phyloP scores from a whole-genome alignment of 106 monocot genomes.

The Vanilla planifolia region DNA sequence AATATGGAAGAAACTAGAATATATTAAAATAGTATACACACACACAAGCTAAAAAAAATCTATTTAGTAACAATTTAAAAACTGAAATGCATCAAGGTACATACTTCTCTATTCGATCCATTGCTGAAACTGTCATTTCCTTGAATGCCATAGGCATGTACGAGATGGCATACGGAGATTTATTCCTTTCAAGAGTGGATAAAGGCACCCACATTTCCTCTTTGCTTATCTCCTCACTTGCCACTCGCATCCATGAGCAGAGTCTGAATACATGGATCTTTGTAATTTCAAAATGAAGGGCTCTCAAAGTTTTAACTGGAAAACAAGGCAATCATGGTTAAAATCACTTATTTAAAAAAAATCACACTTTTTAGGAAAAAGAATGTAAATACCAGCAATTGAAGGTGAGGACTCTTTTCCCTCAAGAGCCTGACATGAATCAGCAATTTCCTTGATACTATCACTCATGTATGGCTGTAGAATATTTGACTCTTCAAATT shows the following conservation, averaged over 20 bases:
- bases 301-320: constrained; percentile 55
- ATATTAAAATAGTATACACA: too few relatives aligned
- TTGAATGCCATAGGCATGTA: constrained; percentile 72
- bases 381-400: constrained; percentile 52
- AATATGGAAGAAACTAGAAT: too few relatives aligned
- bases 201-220: constrained; percentile 93
- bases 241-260: constrained; percentile 90
- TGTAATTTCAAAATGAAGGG: constrained; percentile 85
- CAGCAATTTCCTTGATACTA: constrained; percentile 79
- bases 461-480: constrained; percentile 72
- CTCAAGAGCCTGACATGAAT: constrained; percentile 71
- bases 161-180: constrained; percentile 89
- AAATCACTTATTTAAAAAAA: constrained; percentile 5
- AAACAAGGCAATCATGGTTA: constrained; percentile 12
- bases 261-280: constrained; percentile 84
- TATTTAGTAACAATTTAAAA: not conserved
- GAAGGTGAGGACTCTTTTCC: constrained; percentile 83
- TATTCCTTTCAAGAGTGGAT: constrained; percentile 85
- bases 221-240: constrained; percentile 68
- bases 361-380: not conserved
- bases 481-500: constrained; percentile 93
- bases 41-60: too few relatives aligned
- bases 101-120: constrained; percentile 95
- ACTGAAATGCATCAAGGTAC: constrained; percentile 12
- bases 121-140: constrained; percentile 57